phyloP scores from a whole-genome alignment of 164 flowering plant genomes.

The Houttuynia cordata region DNA sequence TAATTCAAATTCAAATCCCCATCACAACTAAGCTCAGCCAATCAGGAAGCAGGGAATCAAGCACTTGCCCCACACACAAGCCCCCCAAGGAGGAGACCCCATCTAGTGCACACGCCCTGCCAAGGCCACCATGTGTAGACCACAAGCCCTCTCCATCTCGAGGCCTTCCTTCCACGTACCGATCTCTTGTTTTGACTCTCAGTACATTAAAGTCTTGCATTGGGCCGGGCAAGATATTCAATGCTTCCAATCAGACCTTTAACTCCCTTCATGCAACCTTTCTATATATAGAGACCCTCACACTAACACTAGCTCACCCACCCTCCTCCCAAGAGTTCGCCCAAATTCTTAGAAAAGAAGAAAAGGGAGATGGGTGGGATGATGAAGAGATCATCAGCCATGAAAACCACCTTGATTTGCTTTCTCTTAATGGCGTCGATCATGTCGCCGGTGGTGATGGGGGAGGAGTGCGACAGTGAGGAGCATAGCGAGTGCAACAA shows the following conservation, averaged over 20 bases:
- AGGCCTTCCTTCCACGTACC: not conserved
- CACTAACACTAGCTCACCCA: not conserved
- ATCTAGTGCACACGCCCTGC: not conserved
- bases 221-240: not conserved
- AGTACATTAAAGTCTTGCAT: conserved; percentile 5
- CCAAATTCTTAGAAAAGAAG: not conserved
- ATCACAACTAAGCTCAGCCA: no score
- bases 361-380: not conserved
- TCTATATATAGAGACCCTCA: not conserved
- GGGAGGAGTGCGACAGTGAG: not conserved
- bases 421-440: not conserved
- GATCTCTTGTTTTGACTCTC: not conserved
- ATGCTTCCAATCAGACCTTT: not conserved
- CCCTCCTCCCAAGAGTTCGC: not conserved
- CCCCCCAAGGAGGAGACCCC: not conserved
- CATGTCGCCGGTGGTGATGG: not conserved
- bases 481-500: not conserved
- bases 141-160: not conserved
- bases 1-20: no score
- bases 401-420: not conserved
- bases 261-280: not conserved
- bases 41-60: no score
- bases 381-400: not conserved
- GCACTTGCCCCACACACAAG: no score
- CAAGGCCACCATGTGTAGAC: not conserved